Base-by-base conservation (phyloP, 1,139 yeast species). In the Blastobotrys indianensis region DNA sequence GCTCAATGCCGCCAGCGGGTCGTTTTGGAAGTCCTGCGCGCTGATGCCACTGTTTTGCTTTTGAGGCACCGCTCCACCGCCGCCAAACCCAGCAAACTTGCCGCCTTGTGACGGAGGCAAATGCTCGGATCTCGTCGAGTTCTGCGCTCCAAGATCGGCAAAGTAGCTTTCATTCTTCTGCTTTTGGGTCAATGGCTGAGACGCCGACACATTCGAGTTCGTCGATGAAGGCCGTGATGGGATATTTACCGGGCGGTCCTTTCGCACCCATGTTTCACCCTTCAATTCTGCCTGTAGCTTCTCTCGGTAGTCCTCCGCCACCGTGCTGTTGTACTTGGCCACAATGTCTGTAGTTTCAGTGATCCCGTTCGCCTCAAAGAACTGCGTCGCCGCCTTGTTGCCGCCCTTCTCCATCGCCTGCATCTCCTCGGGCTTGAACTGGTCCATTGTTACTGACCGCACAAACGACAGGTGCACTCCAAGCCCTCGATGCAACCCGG, bases 391-490 rank as follows among this genome's bases (percentile, higher is more conserved):
- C 35, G 79, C 77, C 52, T 80, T 85, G 63, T 92, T 92, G 23
- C 99, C 99, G 50, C 99, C 98, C 51, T 80, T 73, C 60, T 92
- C 96, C 98, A 94, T 90, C 55, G 94, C 73, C 52, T 80, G 72
- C 49, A 88, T 76, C 65, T 92, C 97, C 47, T 87, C 95, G 12
- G 88, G 83, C 65, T 88, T 88, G 74, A 94, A 94, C 68, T 88
- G 96, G 65, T 92, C 99, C 94, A 94, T 90, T 30, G 96, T 87
- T 56, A 92, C 88, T 29, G 95, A 85, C 62, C 98, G 77, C 43
- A 92, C 98, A 69, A 94, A 94, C 39, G 97, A 88, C 51, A 92
- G 81, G 66, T 94, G 98, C 41, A 92, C 98, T 34, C 99, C 99
- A 46, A 92, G 73, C 30, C 96, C 95, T 65, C 99, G 65, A 66